Conservation (phyloP, 306 rosid genomes). For the Quercus engelmannii region DNA sequence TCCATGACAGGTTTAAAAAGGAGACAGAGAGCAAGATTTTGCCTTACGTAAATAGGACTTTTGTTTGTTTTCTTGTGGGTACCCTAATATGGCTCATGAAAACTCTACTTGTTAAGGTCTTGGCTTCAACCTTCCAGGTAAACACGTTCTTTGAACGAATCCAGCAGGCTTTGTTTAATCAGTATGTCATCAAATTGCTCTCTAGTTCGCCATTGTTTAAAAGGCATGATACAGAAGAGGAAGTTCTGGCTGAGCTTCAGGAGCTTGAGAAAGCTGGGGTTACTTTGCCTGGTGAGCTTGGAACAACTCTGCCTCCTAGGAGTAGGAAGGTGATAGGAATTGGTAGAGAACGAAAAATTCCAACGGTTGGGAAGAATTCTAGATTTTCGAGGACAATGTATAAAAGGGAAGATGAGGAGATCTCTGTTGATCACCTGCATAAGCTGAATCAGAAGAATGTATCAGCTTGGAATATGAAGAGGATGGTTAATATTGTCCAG, state of each 20-base stretch:
- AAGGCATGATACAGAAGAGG: constrained; percentile 6
- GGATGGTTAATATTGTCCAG: constrained; percentile 27
- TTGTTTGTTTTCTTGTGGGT: constrained; percentile 29
- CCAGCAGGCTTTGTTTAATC: constrained; percentile 37
- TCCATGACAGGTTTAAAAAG: constrained; percentile 24
- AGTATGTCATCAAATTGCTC: constrained; percentile 34
- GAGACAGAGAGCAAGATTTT: constrained; percentile 21
- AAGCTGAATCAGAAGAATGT: constrained; percentile 36
- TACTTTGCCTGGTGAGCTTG: constrained; percentile 19
- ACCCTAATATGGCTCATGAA: constrained; percentile 33
- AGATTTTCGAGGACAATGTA: constrained; percentile 5
- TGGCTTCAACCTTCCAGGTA: constrained; percentile 40
- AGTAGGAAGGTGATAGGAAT: constrained; percentile 10
- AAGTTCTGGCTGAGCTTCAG: constrained; percentile 12
- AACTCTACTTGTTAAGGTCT: constrained; percentile 35
- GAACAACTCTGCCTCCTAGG: constrained; percentile 17
- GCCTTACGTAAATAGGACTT: constrained; percentile 29
- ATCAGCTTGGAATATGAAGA: constrained; percentile 47
- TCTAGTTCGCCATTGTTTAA: constrained; percentile 27
- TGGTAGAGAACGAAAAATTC: constrained; percentile 7
- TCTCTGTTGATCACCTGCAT: constrained; percentile 27
- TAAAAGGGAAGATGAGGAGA: constrained; percentile 26
- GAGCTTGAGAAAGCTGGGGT: constrained; percentile 26
- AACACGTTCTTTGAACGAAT: constrained; percentile 34
- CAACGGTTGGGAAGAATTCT: constrained; percentile 9